phyloP scores from a whole-genome alignment of 371 early-diverging fungal species.

The Mucor racemosus region DNA sequence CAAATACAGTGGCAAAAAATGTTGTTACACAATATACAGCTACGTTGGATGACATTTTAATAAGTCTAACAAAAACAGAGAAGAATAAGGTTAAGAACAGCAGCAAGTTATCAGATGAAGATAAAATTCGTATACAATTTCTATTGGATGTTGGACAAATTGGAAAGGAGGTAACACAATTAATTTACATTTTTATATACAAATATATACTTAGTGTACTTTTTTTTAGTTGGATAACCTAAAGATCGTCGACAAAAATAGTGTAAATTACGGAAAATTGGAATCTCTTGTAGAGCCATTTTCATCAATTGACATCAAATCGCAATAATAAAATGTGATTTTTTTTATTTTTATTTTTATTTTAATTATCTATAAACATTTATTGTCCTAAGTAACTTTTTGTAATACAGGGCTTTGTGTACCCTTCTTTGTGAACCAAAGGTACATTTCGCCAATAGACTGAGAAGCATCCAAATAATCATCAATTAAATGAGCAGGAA shows the following conservation, averaged over 20 bases:
- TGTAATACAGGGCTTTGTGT: conserved; percentile 13
- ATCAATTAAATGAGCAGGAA: conserved; percentile 40
- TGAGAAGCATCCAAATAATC: conserved; percentile 38
- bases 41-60: conserved; percentile 35
- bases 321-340: not conserved
- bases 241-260: conserved; percentile 13
- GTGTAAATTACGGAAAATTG: not conserved
- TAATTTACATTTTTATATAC: not conserved
- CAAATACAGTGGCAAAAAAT: conserved; percentile 32
- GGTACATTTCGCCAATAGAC: conserved; percentile 53
- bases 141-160: conserved; percentile 59
- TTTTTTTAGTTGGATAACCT: conserved; percentile 10
- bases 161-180: conserved; percentile 51
- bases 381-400: not conserved
- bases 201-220: not conserved
- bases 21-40: conserved; percentile 40
- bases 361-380: too few relatives aligned
- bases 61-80: conserved; percentile 36
- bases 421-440: conserved; percentile 48
- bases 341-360: not conserved
- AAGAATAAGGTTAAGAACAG: conserved; percentile 34
- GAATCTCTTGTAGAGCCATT: conserved; percentile 3
- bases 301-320: not conserved
- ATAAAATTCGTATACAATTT: conserved; percentile 66
- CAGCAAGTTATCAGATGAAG: conserved; percentile 45